A percentile compares a stretch with the other conserved stretches of the same genome.
Conservation (phyloP, 371 early-diverging fungal genomes). For the Syncephalis fuscata region DNA sequence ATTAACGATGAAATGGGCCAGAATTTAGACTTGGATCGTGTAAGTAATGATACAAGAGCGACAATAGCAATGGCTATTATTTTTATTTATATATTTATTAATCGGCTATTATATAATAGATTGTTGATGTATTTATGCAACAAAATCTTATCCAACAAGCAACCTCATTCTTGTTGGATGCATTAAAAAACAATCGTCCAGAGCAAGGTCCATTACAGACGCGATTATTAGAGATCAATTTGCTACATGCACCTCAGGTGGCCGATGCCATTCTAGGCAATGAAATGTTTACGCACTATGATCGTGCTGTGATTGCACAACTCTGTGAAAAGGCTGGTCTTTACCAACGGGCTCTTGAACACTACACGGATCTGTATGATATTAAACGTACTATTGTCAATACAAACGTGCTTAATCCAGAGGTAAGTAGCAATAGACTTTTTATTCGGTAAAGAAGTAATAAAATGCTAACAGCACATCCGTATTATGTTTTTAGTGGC, state of each 20-base stretch:
- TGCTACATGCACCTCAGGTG: conserved; percentile 92
- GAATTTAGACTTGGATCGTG: conserved; percentile 64
- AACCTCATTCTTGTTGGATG: conserved; percentile 90
- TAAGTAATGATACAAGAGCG: conserved; percentile 4
- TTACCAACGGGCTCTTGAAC: conserved; percentile 91
- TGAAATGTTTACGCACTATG: conserved; percentile 89
- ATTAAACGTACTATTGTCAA: conserved; percentile 92
- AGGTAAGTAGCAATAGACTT: conserved; percentile 18
- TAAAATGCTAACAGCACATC: neutral
- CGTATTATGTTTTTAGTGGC: conserved; percentile 23
- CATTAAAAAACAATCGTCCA: conserved; percentile 76
- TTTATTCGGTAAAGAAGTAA: conserved; percentile 3
- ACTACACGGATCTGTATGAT: conserved; percentile 88
- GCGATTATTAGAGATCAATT: conserved; percentile 91
- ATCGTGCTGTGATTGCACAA: conserved; percentile 71
- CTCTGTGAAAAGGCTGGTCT: conserved; percentile 96
- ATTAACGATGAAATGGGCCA: conserved; percentile 72
- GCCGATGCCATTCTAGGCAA: conserved; percentile 96
- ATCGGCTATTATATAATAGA: conserved; percentile 8
- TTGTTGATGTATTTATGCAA: conserved; percentile 84
- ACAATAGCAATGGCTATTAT: neutral
- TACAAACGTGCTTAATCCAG: conserved; percentile 64
- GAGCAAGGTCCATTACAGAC: conserved; percentile 89
- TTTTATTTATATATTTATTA: neutral
- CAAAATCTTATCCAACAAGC: conserved; percentile 91